phyloP scores from a whole-genome alignment of 208 protist species.

The Crithidia mellificae region DNA sequence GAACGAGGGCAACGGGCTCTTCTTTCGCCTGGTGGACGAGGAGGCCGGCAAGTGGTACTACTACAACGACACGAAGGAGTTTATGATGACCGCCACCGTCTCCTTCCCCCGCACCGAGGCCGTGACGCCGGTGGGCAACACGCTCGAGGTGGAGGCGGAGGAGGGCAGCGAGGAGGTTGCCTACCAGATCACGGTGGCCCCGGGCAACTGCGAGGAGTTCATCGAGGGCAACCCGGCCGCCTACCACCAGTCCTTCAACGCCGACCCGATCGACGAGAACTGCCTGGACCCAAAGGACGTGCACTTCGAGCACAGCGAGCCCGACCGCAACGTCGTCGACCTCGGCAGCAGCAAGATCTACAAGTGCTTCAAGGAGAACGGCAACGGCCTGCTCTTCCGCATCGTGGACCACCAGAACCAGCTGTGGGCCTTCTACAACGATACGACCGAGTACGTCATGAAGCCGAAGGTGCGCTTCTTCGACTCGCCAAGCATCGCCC shows the following conservation, averaged over 20 bases:
- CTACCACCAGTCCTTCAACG: slow-evolving; percentile 65
- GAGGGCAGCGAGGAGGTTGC: slow-evolving; percentile 35
- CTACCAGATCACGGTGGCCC: slow-evolving; percentile 54
- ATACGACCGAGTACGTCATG: slow-evolving; percentile 75
- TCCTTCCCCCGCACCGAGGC: slow-evolving; percentile 53
- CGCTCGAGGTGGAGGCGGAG: slow-evolving; percentile 42
- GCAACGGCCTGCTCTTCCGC: slow-evolving; percentile 84
- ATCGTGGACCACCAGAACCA: slow-evolving; percentile 64
- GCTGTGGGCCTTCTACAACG: slow-evolving; percentile 87
- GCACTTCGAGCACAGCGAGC: slow-evolving; percentile 57
- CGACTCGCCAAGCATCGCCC: slow-evolving; percentile 35
- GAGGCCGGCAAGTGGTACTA: slow-evolving; percentile 64
- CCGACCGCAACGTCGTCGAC: slow-evolving; percentile 43
- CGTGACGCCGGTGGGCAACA: slow-evolving; percentile 63
- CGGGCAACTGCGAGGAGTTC: slow-evolving; percentile 64
- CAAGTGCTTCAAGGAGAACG: slow-evolving; percentile 69
- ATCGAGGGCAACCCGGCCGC: slow-evolving; percentile 48
- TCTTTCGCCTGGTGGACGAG: slow-evolving; percentile 83
- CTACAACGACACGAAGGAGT: slow-evolving; percentile 83
- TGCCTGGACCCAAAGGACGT: slow-evolving; percentile 41
- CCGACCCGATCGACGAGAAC: slow-evolving; percentile 54
- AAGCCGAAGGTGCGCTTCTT: slow-evolving; percentile 60
- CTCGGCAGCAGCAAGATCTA: slow-evolving; percentile 52
- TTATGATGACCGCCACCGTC: slow-evolving; percentile 71
- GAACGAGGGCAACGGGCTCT: slow-evolving; percentile 72